These are phyloP conservation scores for Aspergillus felis DNA, from an alignment of 2,329 filamentous ascomycete species.

Conservation along the genomic window DNA sequence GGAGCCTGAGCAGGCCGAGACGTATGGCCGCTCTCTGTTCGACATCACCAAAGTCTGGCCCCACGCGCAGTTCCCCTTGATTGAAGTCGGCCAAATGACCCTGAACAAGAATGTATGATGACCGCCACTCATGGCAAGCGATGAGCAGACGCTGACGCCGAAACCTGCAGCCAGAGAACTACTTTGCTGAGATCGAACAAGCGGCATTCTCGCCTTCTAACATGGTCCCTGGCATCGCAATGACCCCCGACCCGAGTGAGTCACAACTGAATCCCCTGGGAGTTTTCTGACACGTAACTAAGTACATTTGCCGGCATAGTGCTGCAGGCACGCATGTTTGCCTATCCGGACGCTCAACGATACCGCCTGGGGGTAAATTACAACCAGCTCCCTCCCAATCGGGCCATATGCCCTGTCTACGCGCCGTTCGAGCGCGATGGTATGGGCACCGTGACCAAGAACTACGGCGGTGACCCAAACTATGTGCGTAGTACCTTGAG, in stretches of 20 bases:
- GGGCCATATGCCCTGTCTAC: slow-evolving; percentile 34
- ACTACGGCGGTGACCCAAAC: slow-evolving; percentile 59
- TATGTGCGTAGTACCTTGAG: slow-evolving; percentile 40
- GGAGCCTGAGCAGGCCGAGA: slow-evolving; percentile 49
- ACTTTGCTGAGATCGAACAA: slow-evolving; percentile 65
- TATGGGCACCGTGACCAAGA: slow-evolving; percentile 39
- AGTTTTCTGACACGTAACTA: not conserved
- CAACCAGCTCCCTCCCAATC: slow-evolving; percentile 39
- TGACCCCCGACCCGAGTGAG: slow-evolving; percentile 56
- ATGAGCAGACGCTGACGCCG: slow-evolving; percentile 1
- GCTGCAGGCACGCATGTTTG: slow-evolving; percentile 58
- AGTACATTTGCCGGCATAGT: slow-evolving; percentile 33
- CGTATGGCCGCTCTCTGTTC: slow-evolving; percentile 49
- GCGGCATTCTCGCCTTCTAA: slow-evolving; percentile 62
- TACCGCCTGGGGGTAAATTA: slow-evolving; percentile 42
- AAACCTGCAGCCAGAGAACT: slow-evolving; percentile 47
- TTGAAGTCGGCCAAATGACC: slow-evolving; percentile 48
- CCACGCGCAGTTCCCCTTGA: slow-evolving; percentile 47
- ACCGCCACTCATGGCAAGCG: not conserved
- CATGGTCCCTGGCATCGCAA: slow-evolving; percentile 60
- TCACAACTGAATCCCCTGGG: not conserved
- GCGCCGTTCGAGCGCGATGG: slow-evolving; percentile 51
- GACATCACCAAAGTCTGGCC: slow-evolving; percentile 57
- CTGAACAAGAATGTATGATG: slow-evolving; percentile 47
- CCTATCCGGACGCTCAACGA: slow-evolving; percentile 53